A percentile compares a stretch with the other conserved stretches of the same genome.
Evolutionary conservation across 1,139 yeast species (phyloP).

Genomic region (Debaryomyces fabryi): DNA sequence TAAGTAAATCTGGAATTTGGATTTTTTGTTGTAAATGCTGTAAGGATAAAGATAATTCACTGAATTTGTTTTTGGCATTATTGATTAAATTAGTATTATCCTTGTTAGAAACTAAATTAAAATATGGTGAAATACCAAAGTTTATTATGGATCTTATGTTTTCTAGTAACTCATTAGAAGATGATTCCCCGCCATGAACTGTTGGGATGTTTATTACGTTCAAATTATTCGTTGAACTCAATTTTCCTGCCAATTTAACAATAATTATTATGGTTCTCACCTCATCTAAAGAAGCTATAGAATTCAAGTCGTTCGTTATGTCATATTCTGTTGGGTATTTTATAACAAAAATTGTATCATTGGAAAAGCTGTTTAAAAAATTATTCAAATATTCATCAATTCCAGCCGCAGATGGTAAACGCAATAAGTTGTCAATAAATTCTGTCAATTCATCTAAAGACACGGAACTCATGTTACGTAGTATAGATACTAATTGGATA

Average conservation of each 20-base stretch:
- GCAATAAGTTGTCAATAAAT: not conserved
- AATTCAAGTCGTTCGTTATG: slow-evolving; percentile 13
- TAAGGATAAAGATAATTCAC: slow-evolving; percentile 68
- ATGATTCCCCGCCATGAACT: slow-evolving; percentile 16
- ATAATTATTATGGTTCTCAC: slow-evolving; percentile 32
- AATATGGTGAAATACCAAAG: slow-evolving; percentile 43
- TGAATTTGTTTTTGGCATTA: slow-evolving; percentile 61
- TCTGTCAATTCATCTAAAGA: not conserved
- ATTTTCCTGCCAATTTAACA: slow-evolving; percentile 46
- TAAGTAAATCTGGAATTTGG: slow-evolving; percentile 64
- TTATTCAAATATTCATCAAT: slow-evolving; percentile 1
- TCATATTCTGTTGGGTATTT: slow-evolving; percentile 9
- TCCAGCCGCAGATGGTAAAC: not conserved
- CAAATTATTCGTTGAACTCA: slow-evolving; percentile 37
- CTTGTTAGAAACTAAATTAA: slow-evolving; percentile 30
- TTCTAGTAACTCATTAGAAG: slow-evolving; percentile 45
- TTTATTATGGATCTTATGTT: slow-evolving; percentile 60
- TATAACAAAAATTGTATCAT: slow-evolving; percentile 20
- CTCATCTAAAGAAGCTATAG: slow-evolving; percentile 9
- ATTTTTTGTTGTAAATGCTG: slow-evolving; percentile 70
- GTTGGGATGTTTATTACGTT: slow-evolving; percentile 40
- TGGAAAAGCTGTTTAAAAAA: slow-evolving; percentile 13
- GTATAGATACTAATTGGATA: not conserved
- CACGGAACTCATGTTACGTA: not conserved
- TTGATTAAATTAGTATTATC: slow-evolving; percentile 32